Percentiles rank a stretch among this genome's conserved stretches.
These are phyloP conservation scores for Microbotryomycetes sp. DNA, from an alignment of 1,284 basidiomycete genomes.

Conservation along the genomic window DNA sequence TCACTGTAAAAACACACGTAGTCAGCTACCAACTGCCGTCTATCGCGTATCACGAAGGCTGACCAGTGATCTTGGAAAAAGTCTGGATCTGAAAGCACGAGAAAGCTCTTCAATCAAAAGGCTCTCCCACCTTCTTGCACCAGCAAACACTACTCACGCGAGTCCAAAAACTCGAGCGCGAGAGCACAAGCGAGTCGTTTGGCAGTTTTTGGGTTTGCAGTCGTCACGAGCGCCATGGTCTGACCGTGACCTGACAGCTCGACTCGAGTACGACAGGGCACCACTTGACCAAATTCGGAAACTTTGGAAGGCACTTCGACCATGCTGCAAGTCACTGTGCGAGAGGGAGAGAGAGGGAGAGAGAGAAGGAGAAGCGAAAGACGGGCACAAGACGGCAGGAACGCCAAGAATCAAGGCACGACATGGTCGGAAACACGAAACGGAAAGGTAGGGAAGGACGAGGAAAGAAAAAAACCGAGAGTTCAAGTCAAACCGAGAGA, in stretches of 20 bases:
- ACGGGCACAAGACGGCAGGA: too few species aligned
- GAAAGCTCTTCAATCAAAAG: neutral
- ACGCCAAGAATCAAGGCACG: too few species aligned
- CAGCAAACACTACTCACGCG: constrained; percentile 1
- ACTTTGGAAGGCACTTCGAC: neutral
- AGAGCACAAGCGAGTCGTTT: constrained; percentile 2
- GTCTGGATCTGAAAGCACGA: neutral
- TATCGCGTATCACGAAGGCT: neutral
- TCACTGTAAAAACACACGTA: too few species aligned
- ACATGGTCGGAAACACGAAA: too few species aligned
- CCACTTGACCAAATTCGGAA: neutral
- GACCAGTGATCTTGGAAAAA: neutral
- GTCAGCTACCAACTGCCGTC: too few species aligned
- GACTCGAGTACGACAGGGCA: constrained; percentile 2
- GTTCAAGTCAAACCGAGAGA: constrained; percentile 15
- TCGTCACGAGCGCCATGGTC: constrained; percentile 47
- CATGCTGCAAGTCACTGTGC: constrained; percentile 16
- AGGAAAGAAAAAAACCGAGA: constrained; percentile 38
- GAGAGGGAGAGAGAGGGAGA: too few species aligned
- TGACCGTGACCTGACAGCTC: constrained; percentile 59
- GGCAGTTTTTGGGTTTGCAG: constrained; percentile 5
- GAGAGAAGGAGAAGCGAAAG: too few species aligned
- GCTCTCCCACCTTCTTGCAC: neutral
- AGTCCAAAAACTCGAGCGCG: constrained; percentile 2
- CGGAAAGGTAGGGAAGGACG: neutral